A percentile compares a stretch with the other conserved stretches of the same genome.
Conservation (phyloP, 1,284 basidiomycete species). For the Baeospora myosura region DNA sequence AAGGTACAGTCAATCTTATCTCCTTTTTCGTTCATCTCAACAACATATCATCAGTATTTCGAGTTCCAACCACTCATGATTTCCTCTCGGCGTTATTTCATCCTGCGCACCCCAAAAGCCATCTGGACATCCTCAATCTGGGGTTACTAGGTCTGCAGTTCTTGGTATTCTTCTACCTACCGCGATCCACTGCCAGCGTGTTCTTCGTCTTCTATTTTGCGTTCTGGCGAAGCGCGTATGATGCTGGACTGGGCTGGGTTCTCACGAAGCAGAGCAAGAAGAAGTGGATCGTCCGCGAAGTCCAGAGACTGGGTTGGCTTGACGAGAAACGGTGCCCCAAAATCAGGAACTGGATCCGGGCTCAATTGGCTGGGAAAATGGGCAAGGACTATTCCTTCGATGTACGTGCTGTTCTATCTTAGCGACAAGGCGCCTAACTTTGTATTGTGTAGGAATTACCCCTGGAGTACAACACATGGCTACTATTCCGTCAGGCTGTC, state of each 20-base stretch:
- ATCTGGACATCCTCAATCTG: constrained; percentile 85
- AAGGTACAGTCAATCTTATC: not conserved
- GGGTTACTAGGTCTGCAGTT: constrained; percentile 75
- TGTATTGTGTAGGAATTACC: constrained; percentile 53
- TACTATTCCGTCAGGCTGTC: constrained; percentile 87
- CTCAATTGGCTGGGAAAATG: constrained; percentile 89
- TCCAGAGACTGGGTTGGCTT: constrained; percentile 82
- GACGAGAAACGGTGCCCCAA: constrained; percentile 62
- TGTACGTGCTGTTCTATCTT: constrained; percentile 34
- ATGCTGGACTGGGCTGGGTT: constrained; percentile 90
- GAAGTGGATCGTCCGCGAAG: constrained; percentile 84
- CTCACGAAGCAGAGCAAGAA: constrained; percentile 91
- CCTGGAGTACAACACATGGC: constrained; percentile 84
- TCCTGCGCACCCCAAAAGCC: constrained; percentile 84
- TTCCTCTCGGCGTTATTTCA: constrained; percentile 88
- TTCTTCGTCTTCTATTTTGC: constrained; percentile 86
- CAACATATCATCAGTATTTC: constrained; percentile 60
- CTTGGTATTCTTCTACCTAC: constrained; percentile 64
- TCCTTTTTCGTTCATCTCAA: constrained; percentile 4
- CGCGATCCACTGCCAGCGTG: constrained; percentile 44
- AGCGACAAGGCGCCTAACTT: not conserved
- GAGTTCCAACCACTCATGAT: constrained; percentile 92
- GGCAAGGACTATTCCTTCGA: constrained; percentile 91
- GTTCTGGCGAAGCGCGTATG: constrained; percentile 91
- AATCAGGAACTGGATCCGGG: constrained; percentile 76